Conservation (phyloP, 192 early-diverging fungal species). For the Coemansia asiatica region DNA sequence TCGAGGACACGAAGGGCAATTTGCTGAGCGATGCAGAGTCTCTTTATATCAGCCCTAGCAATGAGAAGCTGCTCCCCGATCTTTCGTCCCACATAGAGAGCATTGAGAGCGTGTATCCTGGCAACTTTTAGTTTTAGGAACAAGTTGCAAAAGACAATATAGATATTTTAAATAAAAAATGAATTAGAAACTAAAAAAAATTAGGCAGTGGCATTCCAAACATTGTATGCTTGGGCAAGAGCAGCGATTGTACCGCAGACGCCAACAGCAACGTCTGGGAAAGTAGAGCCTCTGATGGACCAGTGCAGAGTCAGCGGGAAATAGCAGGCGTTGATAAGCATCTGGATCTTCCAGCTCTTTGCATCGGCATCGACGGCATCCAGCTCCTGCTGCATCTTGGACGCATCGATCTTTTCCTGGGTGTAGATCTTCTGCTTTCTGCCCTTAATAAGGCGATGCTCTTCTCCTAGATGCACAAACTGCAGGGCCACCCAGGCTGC, state of each 20-base stretch:
- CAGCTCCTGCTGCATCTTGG: slow-evolving; percentile 67
- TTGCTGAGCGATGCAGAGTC: slow-evolving; percentile 65
- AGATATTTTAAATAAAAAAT: slow-evolving; percentile 1
- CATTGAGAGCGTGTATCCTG: slow-evolving; percentile 42
- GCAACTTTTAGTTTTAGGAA: slow-evolving; percentile 32
- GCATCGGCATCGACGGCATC: slow-evolving; percentile 58
- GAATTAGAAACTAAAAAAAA: neutral
- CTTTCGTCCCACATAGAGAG: slow-evolving; percentile 18
- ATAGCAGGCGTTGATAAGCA: slow-evolving; percentile 89
- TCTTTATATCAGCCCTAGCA: slow-evolving; percentile 64
- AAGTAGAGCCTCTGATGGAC: slow-evolving; percentile 79
- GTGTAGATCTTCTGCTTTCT: slow-evolving; percentile 53
- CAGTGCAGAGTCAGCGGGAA: slow-evolving; percentile 90
- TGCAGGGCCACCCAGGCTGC: slow-evolving; percentile 88
- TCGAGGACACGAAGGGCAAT: slow-evolving; percentile 63
- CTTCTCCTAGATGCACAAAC: slow-evolving; percentile 76
- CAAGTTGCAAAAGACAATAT: slow-evolving; percentile 7
- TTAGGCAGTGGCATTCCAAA: slow-evolving; percentile 76
- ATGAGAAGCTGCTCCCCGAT: slow-evolving; percentile 35
- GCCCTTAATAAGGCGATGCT: slow-evolving; percentile 60
- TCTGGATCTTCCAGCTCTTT: slow-evolving; percentile 67
- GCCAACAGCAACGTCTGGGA: slow-evolving; percentile 92
- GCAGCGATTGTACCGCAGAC: slow-evolving; percentile 93
- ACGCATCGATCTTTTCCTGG: slow-evolving; percentile 63
- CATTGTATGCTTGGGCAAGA: slow-evolving; percentile 73